Base-by-base conservation (phyloP, 1,139 yeast genomes). In the Geotrichum reessii region DNA sequence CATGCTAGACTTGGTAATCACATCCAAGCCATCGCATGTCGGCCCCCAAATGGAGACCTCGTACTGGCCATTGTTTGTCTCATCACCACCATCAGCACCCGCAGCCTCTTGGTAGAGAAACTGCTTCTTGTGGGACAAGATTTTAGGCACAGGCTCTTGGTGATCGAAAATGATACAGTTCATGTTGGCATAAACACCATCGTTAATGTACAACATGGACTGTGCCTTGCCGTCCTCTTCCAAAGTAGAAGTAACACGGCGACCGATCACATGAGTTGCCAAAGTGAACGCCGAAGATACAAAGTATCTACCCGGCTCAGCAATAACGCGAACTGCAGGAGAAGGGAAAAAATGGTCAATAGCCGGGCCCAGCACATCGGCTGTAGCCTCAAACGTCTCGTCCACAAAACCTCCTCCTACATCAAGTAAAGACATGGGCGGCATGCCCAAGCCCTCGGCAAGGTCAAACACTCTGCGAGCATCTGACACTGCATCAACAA, bases 11-110 rank as follows among this genome's bases (percentile, higher is more conserved):
- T 78, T 73, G 28, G 87, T 74, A 60, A 93, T 83, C 72, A 96
- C 87, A 73, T 93, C 99, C 64, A 93, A 78, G 3, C 98, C 97
- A 73, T 93, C 99, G 75, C 99, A 93, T 24, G 98, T 93, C 53
- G 98, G 99, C 8, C 99, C 99, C 98, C 98, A 93, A 61, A 93
- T 80, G 22, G 96, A 69, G 78, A 89, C 66, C 58, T 72, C 73
- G 62, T 64, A 64, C 51, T 52, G 53, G 42, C 28, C 52, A 9
- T 49, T 17, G 17, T 48, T 52, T 27, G 31, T 25, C n/a, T 49
- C 58, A 44, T 60, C 61, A 57, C 59, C 59, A 52, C 61, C 60
- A 44, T 59, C 57, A 47, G 61, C 62, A 14, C 60, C 60, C 14
- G 58, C 62, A 7, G 60, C 61, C 44, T 74, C 77, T 59, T 71